phyloP scores from a whole-genome alignment of 805 yeast species.

The Saccharomycopsis malanga region DNA sequence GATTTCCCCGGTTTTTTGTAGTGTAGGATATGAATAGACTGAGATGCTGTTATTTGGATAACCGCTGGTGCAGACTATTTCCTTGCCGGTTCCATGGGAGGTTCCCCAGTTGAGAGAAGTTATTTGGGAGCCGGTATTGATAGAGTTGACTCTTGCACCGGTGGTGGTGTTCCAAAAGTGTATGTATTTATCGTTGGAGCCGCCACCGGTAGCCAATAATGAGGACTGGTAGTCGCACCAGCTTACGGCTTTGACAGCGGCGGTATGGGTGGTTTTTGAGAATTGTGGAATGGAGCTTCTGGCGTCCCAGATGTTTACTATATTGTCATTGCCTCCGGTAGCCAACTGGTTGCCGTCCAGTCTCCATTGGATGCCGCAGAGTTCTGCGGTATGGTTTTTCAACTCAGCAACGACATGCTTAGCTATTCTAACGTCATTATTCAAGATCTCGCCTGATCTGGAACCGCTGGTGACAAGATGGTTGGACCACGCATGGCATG shows the following conservation, averaged over 20 bases:
- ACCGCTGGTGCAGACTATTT: slow-evolving; percentile 91
- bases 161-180: slow-evolving; percentile 95
- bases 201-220: slow-evolving; percentile 94
- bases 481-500: slow-evolving; percentile 77
- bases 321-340: slow-evolving; percentile 90
- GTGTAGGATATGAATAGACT: slow-evolving; percentile 77
- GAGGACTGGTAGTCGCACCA: slow-evolving; percentile 89
- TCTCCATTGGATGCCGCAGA: slow-evolving; percentile 87
- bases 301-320: slow-evolving; percentile 90
- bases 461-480: slow-evolving; percentile 82
- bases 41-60: slow-evolving; percentile 81
- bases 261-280: slow-evolving; percentile 72
- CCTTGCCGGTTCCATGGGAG: slow-evolving; percentile 61
- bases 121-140: slow-evolving; percentile 90
- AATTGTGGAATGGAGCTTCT: slow-evolving; percentile 63
- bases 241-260: slow-evolving; percentile 91
- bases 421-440: slow-evolving; percentile 85
- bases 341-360: slow-evolving; percentile 80
- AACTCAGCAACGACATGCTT: slow-evolving; percentile 59
- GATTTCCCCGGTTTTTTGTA: slow-evolving; percentile 84
- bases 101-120: slow-evolving; percentile 92
- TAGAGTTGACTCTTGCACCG: slow-evolving; percentile 77
- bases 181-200: slow-evolving; percentile 79
- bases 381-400: slow-evolving; percentile 69
- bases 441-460: slow-evolving; percentile 75